Evolutionary conservation across 1,139 yeast genomes (phyloP).

Genomic region (Candida pseudoviswanathii): DNA sequence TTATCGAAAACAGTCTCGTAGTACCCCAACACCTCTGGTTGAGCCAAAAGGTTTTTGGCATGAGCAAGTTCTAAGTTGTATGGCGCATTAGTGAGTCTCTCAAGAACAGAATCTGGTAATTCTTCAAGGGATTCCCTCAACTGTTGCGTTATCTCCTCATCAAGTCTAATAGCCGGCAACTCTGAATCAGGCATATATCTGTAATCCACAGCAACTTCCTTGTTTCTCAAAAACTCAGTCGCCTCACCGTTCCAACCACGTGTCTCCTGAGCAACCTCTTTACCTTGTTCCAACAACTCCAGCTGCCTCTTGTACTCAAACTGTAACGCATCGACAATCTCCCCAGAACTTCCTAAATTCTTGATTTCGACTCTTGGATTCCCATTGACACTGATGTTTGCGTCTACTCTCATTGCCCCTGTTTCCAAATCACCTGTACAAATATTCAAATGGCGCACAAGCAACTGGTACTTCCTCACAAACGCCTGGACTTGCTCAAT

Average conservation of each 20-base stretch:
- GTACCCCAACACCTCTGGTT: constrained; percentile 47
- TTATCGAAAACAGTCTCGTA: constrained; percentile 49
- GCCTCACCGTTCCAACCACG: constrained; percentile 86
- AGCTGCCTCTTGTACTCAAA: constrained; percentile 78
- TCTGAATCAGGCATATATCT: constrained; percentile 96
- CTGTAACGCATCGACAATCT: constrained; percentile 74
- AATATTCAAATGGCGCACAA: constrained; percentile 67
- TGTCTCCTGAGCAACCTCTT: constrained; percentile 62
- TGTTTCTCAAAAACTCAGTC: constrained; percentile 68
- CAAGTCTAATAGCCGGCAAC: constrained; percentile 59
- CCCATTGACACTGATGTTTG: constrained; percentile 76
- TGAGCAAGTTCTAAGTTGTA: constrained; percentile 68
- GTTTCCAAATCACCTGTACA: constrained; percentile 92
- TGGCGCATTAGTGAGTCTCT: constrained; percentile 50
- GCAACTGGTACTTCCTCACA: constrained; percentile 74
- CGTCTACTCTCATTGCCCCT: constrained; percentile 95
- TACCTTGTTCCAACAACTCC: constrained; percentile 35
- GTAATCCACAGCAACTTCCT: constrained; percentile 84
- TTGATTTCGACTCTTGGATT: constrained; percentile 83
- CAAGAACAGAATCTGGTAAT: constrained; percentile 63
- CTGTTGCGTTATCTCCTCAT: constrained; percentile 33
- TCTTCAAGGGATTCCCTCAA: constrained; percentile 52
- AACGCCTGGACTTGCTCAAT: constrained; percentile 75
- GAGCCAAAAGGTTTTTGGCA: constrained; percentile 61
- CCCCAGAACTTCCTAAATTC: constrained; percentile 82